phyloP scores from a whole-genome alignment of 495 filamentous ascomycete species.

The Xylaria nigripes region DNA sequence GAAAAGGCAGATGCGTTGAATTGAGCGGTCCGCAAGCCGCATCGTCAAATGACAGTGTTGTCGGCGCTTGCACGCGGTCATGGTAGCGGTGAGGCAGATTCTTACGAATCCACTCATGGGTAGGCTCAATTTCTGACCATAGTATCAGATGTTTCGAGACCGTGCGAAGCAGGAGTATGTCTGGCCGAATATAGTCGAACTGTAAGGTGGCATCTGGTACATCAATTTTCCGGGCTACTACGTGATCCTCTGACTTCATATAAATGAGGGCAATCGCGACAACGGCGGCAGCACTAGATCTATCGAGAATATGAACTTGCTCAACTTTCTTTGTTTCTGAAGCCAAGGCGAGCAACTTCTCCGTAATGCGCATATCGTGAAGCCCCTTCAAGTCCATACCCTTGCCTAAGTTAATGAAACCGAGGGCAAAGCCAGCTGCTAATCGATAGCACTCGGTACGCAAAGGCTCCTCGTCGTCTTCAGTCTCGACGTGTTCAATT shows the following conservation, averaged over 20 bases:
- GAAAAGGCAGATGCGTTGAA: conserved; percentile 62
- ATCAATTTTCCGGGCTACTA: conserved; percentile 86
- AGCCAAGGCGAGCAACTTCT: conserved; percentile 75
- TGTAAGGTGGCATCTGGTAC: conserved; percentile 81
- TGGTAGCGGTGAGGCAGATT: conserved; percentile 65
- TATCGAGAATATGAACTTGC: conserved; percentile 82
- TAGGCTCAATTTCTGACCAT: conserved; percentile 74
- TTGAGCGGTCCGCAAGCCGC: conserved; percentile 19
- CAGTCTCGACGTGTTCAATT: conserved; percentile 74
- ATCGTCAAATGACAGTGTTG: conserved; percentile 8
- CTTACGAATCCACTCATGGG: conserved; percentile 60
- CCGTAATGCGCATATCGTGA: conserved; percentile 88
- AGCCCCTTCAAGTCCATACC: conserved; percentile 81
- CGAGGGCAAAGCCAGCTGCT: conserved; percentile 87
- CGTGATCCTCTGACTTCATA: conserved; percentile 89
- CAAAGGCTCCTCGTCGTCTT: conserved; percentile 62
- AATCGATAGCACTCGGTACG: conserved; percentile 92
- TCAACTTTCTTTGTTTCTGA: conserved; percentile 81
- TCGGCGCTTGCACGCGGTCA: conserved; percentile 27
- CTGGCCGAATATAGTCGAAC: conserved; percentile 90
- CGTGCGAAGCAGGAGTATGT: conserved; percentile 84
- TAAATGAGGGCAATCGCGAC: conserved; percentile 89
- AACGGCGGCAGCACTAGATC: conserved; percentile 82
- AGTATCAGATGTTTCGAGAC: conserved; percentile 88
- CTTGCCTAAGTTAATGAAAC: conserved; percentile 89